phyloP scores from a whole-genome alignment of 108 stramenopile species.

The Cyclostephanos tholiformis region DNA sequence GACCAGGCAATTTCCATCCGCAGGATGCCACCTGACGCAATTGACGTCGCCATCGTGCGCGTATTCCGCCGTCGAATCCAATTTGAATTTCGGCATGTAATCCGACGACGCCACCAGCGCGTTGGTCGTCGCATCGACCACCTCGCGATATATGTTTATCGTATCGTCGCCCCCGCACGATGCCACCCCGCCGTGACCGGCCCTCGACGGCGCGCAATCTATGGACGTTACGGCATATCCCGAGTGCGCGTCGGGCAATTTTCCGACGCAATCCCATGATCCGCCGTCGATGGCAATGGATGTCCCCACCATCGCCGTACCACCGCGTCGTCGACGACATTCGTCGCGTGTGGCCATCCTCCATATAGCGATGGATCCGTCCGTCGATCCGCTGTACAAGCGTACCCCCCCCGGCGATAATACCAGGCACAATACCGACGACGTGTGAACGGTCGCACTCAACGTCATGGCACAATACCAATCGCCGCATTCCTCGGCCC shows the following conservation, averaged over 20 bases:
- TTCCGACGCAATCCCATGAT: slow-evolving; percentile 75
- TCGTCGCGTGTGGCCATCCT: slow-evolving; percentile 69
- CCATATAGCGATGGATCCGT: slow-evolving; percentile 75
- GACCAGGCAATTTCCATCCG: slow-evolving; percentile 69
- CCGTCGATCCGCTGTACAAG: slow-evolving; percentile 78
- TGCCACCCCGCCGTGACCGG: slow-evolving; percentile 79
- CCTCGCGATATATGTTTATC: slow-evolving; percentile 83
- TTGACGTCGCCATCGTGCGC: slow-evolving; percentile 94
- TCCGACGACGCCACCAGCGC: slow-evolving; percentile 34
- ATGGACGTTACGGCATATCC: slow-evolving; percentile 66
- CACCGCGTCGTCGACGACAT: slow-evolving; percentile 22
- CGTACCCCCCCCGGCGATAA: slow-evolving; percentile 78
- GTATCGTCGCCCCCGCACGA: slow-evolving; percentile 87
- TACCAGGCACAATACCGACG: slow-evolving; percentile 92
- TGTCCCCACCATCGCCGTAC: no score
- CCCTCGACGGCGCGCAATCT: slow-evolving; percentile 79
- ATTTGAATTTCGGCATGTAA: slow-evolving; percentile 67
- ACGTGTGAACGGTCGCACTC: slow-evolving; percentile 57
- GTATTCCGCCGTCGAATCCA: slow-evolving; percentile 48
- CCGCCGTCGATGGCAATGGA: no score
- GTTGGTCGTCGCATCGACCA: background rate
- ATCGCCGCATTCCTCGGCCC: slow-evolving; percentile 96
- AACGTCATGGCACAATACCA: slow-evolving; percentile 92
- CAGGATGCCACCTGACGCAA: slow-evolving; percentile 95
- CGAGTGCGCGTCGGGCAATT: slow-evolving; percentile 68